Evolutionary conservation across 768 basidiomycete species (phyloP).

Genomic region (Mycena filopes): DNA sequence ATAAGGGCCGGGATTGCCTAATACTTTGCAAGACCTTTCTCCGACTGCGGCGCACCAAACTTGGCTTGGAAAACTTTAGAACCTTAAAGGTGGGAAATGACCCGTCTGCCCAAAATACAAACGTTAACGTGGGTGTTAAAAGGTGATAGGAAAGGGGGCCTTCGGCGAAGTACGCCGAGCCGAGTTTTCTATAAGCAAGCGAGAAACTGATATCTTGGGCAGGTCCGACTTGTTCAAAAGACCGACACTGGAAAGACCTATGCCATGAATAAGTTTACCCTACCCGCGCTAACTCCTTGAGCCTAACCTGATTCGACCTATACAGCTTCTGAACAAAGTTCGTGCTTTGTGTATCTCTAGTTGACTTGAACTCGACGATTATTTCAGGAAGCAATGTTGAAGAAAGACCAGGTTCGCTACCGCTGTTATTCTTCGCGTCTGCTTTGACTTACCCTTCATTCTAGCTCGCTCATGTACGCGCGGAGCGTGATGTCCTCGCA

Average conservation of each 20-base stretch:
- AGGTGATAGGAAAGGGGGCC: slow-evolving; percentile 96
- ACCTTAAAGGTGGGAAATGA: slow-evolving; percentile 74
- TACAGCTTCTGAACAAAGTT: too few species aligned
- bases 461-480: slow-evolving; percentile 96
- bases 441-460: slow-evolving; percentile 5
- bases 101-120: too few species aligned
- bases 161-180: slow-evolving; percentile 86
- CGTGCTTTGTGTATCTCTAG: too few species aligned
- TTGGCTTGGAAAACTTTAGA: slow-evolving; percentile 92
- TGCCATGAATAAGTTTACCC: slow-evolving; percentile 93
- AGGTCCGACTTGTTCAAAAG: slow-evolving; percentile 96
- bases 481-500: slow-evolving; percentile 95
- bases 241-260: slow-evolving; percentile 97
- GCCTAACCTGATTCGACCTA: too few species aligned
- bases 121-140: too few species aligned
- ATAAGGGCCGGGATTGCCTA: background rate
- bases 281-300: too few species aligned
- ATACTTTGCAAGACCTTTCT: slow-evolving; percentile 66
- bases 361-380: too few species aligned
- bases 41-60: slow-evolving; percentile 86
- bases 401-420: slow-evolving; percentile 90
- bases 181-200: background rate
- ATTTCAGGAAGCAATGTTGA: slow-evolving; percentile 88
- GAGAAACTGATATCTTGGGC: slow-evolving; percentile 24
- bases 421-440: too few species aligned